phyloP scores from a whole-genome alignment of 1,139 yeast genomes.

The Candida sp. region DNA sequence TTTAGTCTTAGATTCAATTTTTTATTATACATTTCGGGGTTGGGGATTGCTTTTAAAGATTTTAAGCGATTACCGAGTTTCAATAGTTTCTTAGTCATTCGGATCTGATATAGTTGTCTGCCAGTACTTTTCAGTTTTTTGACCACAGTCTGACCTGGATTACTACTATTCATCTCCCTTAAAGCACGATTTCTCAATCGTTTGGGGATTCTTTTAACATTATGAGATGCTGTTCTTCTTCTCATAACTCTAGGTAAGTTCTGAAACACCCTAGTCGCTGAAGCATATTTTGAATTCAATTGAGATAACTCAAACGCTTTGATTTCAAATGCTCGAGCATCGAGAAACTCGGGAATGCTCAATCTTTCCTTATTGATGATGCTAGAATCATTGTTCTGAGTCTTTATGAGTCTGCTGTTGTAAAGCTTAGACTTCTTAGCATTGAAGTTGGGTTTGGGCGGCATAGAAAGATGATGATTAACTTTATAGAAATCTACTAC shows the following conservation, averaged over 20 bases:
- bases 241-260: constrained; percentile 78
- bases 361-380: constrained; percentile 48
- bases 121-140: constrained; percentile 43
- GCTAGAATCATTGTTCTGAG: constrained; percentile 32
- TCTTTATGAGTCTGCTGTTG: constrained; percentile 37
- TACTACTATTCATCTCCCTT: constrained; percentile 59
- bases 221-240: constrained; percentile 93
- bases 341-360: constrained; percentile 65
- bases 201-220: constrained; percentile 86
- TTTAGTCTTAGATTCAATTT: constrained; percentile 22
- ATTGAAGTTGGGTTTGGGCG: constrained; percentile 14
- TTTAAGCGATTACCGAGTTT: constrained; percentile 54
- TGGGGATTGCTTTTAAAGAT: constrained; percentile 39
- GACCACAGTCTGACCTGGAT: constrained; percentile 21
- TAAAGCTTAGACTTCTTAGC: constrained; percentile 34
- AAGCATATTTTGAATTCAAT: constrained; percentile 63
- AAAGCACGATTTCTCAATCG: constrained; percentile 72
- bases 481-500: neutral
- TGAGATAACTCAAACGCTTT: constrained; percentile 74
- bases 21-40: constrained; percentile 27
- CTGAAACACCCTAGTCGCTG: constrained; percentile 84
- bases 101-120: constrained; percentile 51
- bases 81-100: constrained; percentile 49
- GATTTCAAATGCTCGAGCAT: constrained; percentile 76
- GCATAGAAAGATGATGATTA: constrained; percentile 8